Percentiles rank a stretch among this genome's conserved stretches.
Conservation (phyloP, 495 filamentous ascomycete genomes). For the Hypoxylon rickii region DNA sequence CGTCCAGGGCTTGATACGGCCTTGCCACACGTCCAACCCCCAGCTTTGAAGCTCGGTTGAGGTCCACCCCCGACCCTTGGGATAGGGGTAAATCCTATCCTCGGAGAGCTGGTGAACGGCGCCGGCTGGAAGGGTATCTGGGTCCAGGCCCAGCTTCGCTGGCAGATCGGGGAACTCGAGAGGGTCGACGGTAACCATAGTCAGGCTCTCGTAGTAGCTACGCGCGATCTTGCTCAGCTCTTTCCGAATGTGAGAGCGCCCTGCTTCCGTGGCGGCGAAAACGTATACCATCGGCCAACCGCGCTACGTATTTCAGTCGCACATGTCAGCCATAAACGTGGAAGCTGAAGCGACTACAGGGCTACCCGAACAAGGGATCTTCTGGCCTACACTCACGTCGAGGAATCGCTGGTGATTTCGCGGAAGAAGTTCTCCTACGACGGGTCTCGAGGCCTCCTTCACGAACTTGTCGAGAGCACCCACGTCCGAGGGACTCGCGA, state of each 20-base stretch:
- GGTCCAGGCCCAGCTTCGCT: conserved; percentile 39
- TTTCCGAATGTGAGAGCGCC: conserved; percentile 35
- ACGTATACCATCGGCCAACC: conserved; percentile 50
- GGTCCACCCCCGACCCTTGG: conserved; percentile 31
- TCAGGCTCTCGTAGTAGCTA: conserved; percentile 47
- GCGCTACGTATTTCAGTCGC: conserved; percentile 22
- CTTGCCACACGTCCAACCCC: conserved; percentile 42
- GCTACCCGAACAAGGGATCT: not conserved
- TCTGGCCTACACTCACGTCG: conserved; percentile 34
- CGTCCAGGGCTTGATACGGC: conserved; percentile 41
- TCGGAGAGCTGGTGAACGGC: conserved; percentile 43
- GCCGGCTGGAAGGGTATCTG: conserved; percentile 33
- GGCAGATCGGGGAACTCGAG: conserved; percentile 48
- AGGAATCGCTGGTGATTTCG: conserved; percentile 43
- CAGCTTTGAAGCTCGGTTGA: conserved; percentile 34
- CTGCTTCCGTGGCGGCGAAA: conserved; percentile 39
- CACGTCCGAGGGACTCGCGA: conserved; percentile 28
- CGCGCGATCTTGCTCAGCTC: conserved; percentile 43
- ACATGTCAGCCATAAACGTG: not conserved
- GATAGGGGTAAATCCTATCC: conserved; percentile 43
- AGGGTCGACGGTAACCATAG: conserved; percentile 46
- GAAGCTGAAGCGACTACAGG: not conserved
- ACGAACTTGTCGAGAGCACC: conserved; percentile 41
- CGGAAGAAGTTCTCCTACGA: conserved; percentile 47
- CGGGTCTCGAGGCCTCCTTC: conserved; percentile 32